Evolutionary conservation across 2,329 filamentous ascomycete species (phyloP).

Genomic region (Sclerotinia spermophila): DNA sequence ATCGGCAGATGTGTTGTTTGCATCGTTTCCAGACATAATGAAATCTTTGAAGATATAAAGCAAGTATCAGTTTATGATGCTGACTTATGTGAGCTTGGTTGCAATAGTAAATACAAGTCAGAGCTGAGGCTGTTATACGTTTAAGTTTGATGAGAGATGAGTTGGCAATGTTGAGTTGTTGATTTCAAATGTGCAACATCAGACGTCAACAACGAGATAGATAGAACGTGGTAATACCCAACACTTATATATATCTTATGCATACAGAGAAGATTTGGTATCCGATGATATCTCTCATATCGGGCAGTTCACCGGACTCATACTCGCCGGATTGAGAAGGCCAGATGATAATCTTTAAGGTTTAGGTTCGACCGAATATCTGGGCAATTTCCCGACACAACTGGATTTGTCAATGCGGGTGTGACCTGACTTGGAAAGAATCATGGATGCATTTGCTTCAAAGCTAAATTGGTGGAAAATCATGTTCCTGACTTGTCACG

Average conservation of each 20-base stretch:
- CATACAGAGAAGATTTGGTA: background rate
- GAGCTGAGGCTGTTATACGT: background rate
- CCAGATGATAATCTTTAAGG: slow-evolving; percentile 16
- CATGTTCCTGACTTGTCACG: slow-evolving; percentile 6
- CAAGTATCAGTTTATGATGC: background rate
- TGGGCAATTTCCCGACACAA: slow-evolving; percentile 2
- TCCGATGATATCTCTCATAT: background rate
- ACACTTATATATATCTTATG: background rate
- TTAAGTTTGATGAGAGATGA: background rate
- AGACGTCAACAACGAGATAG: slow-evolving; percentile 8
- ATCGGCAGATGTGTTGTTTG: background rate
- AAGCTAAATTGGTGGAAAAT: background rate
- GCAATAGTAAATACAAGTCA: background rate
- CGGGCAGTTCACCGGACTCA: background rate
- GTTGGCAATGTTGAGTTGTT: slow-evolving; percentile 16
- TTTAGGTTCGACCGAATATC: slow-evolving; percentile 4
- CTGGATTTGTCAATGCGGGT: slow-evolving; percentile 7
- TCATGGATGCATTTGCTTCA: background rate
- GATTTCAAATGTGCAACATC: slow-evolving; percentile 9
- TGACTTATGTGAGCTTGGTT: background rate
- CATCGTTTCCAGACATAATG: slow-evolving; percentile 10
- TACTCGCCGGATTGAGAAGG: slow-evolving; percentile 6
- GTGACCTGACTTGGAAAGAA: slow-evolving; percentile 2
- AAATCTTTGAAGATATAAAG: background rate
- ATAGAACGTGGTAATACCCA: slow-evolving; percentile 11